Evolutionary conservation across 371 early-diverging fungal species (phyloP).

Genomic region (Basidiobolus meristosporus): DNA sequence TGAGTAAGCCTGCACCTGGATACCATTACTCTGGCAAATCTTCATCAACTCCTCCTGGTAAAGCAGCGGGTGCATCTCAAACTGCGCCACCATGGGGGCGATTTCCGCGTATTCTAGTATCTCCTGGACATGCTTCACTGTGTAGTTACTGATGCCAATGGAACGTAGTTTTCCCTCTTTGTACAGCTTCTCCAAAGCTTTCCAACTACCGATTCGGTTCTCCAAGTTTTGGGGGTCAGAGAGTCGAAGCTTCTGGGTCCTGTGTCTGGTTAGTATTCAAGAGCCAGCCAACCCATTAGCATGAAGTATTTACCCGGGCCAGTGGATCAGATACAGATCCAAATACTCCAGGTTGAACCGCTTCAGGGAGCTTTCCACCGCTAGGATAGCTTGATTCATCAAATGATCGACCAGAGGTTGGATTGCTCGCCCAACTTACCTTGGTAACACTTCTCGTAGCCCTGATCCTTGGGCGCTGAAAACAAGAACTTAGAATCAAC

Average conservation of each 20-base stretch:
- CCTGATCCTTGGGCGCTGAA: slow-evolving; percentile 62
- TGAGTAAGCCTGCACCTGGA: slow-evolving; percentile 73
- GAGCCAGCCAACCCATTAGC: background rate
- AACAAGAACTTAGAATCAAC: background rate
- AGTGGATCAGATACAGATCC: slow-evolving; percentile 80
- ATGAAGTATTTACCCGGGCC: slow-evolving; percentile 41
- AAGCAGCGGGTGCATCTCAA: slow-evolving; percentile 51
- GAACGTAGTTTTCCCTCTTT: slow-evolving; percentile 23
- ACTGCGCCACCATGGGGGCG: slow-evolving; percentile 44
- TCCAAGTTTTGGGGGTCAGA: slow-evolving; percentile 14
- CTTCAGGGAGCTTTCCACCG: slow-evolving; percentile 29
- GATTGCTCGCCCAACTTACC: slow-evolving; percentile 10
- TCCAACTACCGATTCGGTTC: slow-evolving; percentile 40
- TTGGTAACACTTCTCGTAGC: slow-evolving; percentile 36
- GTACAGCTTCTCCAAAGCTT: slow-evolving; percentile 42
- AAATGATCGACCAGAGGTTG: too few relatives aligned
- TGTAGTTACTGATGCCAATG: slow-evolving; percentile 79
- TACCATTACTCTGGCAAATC: slow-evolving; percentile 24
- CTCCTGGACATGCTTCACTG: slow-evolving; percentile 29
- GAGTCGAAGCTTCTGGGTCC: slow-evolving; percentile 18
- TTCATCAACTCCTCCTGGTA: slow-evolving; percentile 23
- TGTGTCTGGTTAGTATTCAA: background rate
- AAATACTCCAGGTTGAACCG: slow-evolving; percentile 47
- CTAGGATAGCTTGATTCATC: slow-evolving; percentile 4
- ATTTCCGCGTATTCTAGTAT: slow-evolving; percentile 18